Conservation (phyloP, 192 early-diverging fungal species). For the Dispira parvispora region DNA sequence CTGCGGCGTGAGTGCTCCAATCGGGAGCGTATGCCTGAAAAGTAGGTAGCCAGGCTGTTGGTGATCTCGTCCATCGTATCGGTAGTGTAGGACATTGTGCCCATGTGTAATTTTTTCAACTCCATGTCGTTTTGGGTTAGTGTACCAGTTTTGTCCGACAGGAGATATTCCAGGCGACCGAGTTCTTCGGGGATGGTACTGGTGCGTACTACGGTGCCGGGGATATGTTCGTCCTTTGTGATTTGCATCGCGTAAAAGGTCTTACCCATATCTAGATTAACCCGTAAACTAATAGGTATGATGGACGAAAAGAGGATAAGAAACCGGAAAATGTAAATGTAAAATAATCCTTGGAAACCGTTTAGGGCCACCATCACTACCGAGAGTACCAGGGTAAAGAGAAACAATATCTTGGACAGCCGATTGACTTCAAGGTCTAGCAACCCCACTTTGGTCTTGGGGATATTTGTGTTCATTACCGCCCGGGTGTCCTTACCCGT, state of each 20-base stretch:
- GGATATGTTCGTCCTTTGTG: constrained; percentile 71
- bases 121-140: constrained; percentile 97
- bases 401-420: constrained; percentile 81
- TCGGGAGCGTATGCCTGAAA: constrained; percentile 11
- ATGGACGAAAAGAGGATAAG: constrained; percentile 90
- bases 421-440: constrained; percentile 83
- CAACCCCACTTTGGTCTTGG: constrained; percentile 77
- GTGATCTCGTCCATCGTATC: constrained; percentile 85
- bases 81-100: constrained; percentile 78
- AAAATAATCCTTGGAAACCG: constrained; percentile 81
- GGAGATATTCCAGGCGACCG: constrained; percentile 78
- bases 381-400: constrained; percentile 67
- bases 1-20: background rate
- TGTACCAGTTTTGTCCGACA: constrained; percentile 94
- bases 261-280: constrained; percentile 96
- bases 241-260: constrained; percentile 79
- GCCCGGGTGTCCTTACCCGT: constrained; percentile 88
- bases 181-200: constrained; percentile 92
- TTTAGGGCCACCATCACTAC: constrained; percentile 75
- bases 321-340: constrained; percentile 82
- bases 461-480: constrained; percentile 89
- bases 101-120: constrained; percentile 84
- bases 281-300: constrained; percentile 87
- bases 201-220: constrained; percentile 76
- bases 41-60: constrained; percentile 37